Evolutionary conservation across 2,329 filamentous ascomycete genomes (phyloP).

Genomic region (Fusarium hostae): DNA sequence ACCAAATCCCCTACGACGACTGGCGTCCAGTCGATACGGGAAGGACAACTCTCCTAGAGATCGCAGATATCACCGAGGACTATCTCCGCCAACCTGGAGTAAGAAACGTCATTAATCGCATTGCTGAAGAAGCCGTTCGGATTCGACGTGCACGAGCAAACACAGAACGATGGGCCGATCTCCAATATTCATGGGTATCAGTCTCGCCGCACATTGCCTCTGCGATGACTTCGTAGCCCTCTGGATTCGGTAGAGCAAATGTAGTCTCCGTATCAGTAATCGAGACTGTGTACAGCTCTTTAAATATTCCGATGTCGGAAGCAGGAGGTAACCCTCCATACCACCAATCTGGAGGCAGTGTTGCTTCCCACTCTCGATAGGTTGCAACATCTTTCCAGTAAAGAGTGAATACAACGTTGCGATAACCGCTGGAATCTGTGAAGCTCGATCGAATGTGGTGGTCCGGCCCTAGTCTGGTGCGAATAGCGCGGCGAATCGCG

Average conservation of each 20-base stretch:
- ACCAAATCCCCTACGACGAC: not conserved
- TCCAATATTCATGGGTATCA: not conserved
- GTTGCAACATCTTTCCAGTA: not conserved
- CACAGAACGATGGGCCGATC: not conserved
- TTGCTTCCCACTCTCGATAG: not conserved
- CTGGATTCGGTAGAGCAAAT: not conserved
- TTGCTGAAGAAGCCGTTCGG: not conserved
- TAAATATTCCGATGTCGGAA: not conserved
- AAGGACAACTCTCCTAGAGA: not conserved
- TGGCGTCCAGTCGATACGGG: not conserved
- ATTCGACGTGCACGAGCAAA: not conserved
- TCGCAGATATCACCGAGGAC: not conserved
- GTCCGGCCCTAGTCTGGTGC: not conserved
- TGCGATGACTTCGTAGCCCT: not conserved
- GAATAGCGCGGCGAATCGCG: not conserved
- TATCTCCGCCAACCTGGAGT: rapidly evolving
- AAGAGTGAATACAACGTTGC: not conserved
- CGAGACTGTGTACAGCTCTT: not conserved
- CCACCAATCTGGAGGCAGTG: not conserved
- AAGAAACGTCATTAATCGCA: rapidly evolving
- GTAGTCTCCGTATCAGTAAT: not conserved
- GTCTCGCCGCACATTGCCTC: not conserved
- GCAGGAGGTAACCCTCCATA: not conserved
- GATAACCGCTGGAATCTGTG: not conserved
- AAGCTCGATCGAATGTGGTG: not conserved